A percentile compares a stretch with the other conserved stretches of the same genome.
phyloP scores from a whole-genome alignment of 2,329 filamentous ascomycete species.

The Phialophora macrospora region DNA sequence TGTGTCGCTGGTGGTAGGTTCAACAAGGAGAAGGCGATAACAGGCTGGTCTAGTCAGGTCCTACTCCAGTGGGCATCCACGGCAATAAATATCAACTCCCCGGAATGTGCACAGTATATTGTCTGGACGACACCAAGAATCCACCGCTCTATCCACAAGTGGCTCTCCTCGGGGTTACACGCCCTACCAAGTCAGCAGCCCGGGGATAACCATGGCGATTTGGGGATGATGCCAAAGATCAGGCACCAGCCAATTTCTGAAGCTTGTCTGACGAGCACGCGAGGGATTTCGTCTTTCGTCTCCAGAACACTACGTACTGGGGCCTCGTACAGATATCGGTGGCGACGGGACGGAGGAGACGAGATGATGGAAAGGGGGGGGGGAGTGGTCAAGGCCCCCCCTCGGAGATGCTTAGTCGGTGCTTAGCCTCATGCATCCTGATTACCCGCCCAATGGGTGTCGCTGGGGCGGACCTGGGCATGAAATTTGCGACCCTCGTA shows the following conservation, averaged over 20 bases:
- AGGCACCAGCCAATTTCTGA: background rate
- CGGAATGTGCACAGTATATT: background rate
- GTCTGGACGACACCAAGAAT: background rate
- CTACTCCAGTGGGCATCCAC: background rate
- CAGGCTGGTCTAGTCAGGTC: background rate
- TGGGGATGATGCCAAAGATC: background rate
- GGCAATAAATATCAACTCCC: background rate
- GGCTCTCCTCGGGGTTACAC: background rate
- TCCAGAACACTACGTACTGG: background rate
- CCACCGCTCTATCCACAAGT: background rate
- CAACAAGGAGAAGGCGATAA: background rate
- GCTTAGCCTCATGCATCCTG: background rate
- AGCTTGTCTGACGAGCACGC: background rate
- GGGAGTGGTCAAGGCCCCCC: background rate
- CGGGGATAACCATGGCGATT: background rate
- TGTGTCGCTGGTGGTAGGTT: background rate
- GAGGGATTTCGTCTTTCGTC: background rate
- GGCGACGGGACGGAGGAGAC: background rate
- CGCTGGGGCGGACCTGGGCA: background rate
- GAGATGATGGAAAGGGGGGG: background rate
- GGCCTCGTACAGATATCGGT: no score
- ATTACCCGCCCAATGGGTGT: background rate
- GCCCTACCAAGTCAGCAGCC: background rate
- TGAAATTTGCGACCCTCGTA: no score
- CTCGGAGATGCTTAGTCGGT: background rate